phyloP scores from a whole-genome alignment of 1,284 basidiomycete species.

The Puccinia brachypodii region DNA sequence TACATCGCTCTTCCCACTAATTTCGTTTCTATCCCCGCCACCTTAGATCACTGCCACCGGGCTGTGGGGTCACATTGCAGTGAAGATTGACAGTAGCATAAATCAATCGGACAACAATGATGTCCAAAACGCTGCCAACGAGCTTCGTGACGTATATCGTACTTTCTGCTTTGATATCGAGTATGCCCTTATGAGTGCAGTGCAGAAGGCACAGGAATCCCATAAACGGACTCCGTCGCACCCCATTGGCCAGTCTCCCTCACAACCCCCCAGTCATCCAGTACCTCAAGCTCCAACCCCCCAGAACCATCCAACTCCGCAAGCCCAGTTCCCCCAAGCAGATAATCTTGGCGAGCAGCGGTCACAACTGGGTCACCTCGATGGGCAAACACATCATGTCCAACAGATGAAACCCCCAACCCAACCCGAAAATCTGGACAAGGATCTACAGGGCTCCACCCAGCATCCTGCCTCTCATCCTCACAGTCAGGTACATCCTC shows the following conservation, averaged over 20 bases:
- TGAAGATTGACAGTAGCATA: slow-evolving; percentile 9
- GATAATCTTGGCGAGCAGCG: slow-evolving; percentile 11
- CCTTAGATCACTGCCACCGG: slow-evolving; percentile 18
- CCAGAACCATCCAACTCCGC: not conserved
- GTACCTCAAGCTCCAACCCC: slow-evolving; percentile 16
- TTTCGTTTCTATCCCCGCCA: not conserved
- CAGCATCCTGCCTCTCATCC: slow-evolving; percentile 3
- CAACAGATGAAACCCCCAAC: not conserved
- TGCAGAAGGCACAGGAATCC: slow-evolving; percentile 31
- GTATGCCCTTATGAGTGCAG: slow-evolving; percentile 2
- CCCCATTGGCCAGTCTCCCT: slow-evolving; percentile 7
- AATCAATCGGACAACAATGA: slow-evolving; percentile 39
- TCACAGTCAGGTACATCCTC: not conserved
- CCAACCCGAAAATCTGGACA: slow-evolving; percentile 21
- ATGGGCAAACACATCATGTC: slow-evolving; percentile 11
- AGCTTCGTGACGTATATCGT: slow-evolving; percentile 42
- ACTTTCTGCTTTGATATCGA: slow-evolving; percentile 40
- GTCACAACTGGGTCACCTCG: not conserved
- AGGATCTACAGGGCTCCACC: not conserved
- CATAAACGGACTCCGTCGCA: not conserved
- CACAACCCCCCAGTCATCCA: slow-evolving; percentile 11
- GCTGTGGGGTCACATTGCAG: slow-evolving; percentile 24
- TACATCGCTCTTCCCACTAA: not conserved
- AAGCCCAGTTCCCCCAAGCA: not conserved
- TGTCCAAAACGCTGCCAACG: slow-evolving; percentile 18